Percentiles rank a stretch among this genome's conserved stretches.
Evolutionary conservation across 306 rosid species (phyloP).

Genomic region (Fagus crenata): DNA sequence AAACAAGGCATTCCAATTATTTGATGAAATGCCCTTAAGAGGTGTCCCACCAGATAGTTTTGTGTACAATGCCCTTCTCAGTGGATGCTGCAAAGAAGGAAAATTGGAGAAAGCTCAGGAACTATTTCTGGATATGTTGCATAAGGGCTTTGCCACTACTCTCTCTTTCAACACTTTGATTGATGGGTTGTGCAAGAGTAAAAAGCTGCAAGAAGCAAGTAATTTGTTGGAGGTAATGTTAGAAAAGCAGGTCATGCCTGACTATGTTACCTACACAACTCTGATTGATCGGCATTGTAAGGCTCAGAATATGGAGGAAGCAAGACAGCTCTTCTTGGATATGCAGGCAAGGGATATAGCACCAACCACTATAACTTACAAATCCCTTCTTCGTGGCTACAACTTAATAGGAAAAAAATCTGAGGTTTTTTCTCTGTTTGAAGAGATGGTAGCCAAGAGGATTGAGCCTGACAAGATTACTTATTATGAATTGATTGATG

Average conservation of each 20-base stretch:
- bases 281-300: conserved; percentile 16
- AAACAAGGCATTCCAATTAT: conserved; percentile 8
- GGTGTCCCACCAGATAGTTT: conserved; percentile 12
- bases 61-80: conserved; percentile 25
- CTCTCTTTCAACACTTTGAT: conserved; percentile 13
- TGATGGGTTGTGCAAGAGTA: conserved; percentile 18
- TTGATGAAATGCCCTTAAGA: conserved; percentile 20
- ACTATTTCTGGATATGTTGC: conserved; percentile 8
- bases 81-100: conserved; percentile 11
- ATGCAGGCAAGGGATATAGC: conserved; percentile 17
- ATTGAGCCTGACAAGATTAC: conserved; percentile 15
- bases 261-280: conserved; percentile 17
- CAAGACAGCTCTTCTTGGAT: conserved; percentile 22
- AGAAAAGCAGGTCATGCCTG: conserved; percentile 18
- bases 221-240: conserved; percentile 11
- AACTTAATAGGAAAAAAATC: conserved; percentile 16
- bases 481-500: conserved; percentile 3
- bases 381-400: conserved; percentile 17
- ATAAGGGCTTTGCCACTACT: conserved; percentile 17
- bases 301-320: conserved; percentile 15
- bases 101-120: conserved; percentile 12
- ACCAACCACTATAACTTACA: conserved; percentile 15
- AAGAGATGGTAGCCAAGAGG: conserved; percentile 17
- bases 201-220: conserved; percentile 16
- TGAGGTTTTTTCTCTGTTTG: conserved; percentile 17